Base-by-base conservation (phyloP, 2,329 filamentous ascomycete species). In the Rutstroemia sydowiana region DNA sequence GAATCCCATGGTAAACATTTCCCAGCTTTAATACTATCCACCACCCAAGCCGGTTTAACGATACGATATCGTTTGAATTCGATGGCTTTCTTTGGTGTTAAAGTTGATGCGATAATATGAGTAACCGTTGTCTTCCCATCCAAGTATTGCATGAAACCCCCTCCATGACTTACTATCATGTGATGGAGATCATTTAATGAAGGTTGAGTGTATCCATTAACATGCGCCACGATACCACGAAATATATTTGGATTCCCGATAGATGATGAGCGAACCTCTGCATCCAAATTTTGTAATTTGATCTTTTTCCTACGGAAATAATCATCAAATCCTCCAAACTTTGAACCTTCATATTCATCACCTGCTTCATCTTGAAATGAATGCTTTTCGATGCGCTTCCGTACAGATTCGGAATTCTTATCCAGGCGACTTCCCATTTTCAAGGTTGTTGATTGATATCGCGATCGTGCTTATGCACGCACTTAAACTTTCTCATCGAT, bases 241-340 rank as follows among this genome's bases (percentile, higher is more conserved):
- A 98, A 98, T 48, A 98, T 89, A 56, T 81, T 82, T 9, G 90
- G 88, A 57, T 87, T 88, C 59, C 85, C 82, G 0, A 73, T 69
- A 1, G 83, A 79, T 3, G 80, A 73, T 30, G 85, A 78, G 53
- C 92, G 84, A 41, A 95, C 74, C 49, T 95, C 81, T 8, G 83
- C 84, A 69, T 98, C 93, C 28, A 93, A 79, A 64, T 98, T 98
- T 69, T 97, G 93, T 3, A 98, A 77, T 66, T 98, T 98, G 69
- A 95, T 83, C 75, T 95, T 96, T 74, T 98, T 98, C 51, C 91
- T 84, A 45, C 91, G 79, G 66, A 96, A 95, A 69, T 97, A 98
- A 65, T 97, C 92, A 21, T 76, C 71, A 63, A 97, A 95, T 8
- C 91, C 92, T 23, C 89, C 88, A 68, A 97, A 98, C 48, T 79